Percentiles rank a stretch among this genome's conserved stretches.
These are phyloP conservation scores for Rhizophora mangle DNA, from an alignment of 345 rosid species.

Conservation along the genomic window DNA sequence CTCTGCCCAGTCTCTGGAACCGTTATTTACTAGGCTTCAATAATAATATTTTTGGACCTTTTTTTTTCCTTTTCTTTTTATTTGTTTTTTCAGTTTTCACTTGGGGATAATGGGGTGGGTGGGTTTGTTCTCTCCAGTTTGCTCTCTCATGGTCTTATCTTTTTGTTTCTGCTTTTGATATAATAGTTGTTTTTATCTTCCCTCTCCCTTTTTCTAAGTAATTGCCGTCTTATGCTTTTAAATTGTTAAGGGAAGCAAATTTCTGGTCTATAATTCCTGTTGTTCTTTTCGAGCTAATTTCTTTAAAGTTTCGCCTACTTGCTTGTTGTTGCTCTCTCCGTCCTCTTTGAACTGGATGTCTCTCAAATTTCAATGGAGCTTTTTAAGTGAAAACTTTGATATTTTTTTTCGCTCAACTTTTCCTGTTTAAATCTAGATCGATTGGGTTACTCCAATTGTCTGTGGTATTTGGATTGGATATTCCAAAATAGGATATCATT, in stretches of 20 bases:
- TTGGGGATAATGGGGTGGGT: background rate
- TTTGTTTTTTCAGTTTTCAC: background rate
- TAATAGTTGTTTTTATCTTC: constrained; percentile 14
- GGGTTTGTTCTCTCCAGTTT: constrained; percentile 5
- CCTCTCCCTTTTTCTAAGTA: constrained; percentile 11
- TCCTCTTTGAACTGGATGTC: background rate
- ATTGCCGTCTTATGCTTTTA: constrained; percentile 7
- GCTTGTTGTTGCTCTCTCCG: background rate
- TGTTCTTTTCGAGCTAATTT: constrained; percentile 1
- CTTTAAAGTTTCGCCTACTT: background rate
- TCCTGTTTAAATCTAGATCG: background rate
- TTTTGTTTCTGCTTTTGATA: constrained; percentile 21
- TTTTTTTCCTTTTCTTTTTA: background rate
- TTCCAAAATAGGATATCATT: background rate
- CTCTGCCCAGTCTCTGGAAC: no score
- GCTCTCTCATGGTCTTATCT: constrained; percentile 28
- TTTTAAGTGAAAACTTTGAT: background rate
- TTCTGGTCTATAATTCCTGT: constrained; percentile 3
- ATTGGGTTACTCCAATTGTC: background rate
- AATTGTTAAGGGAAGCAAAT: constrained; percentile 7
- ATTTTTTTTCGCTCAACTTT: background rate
- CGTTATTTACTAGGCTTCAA: constrained; percentile 9
- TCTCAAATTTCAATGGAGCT: constrained; percentile 1
- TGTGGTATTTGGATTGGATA: constrained; percentile 7
- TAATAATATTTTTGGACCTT: constrained; percentile 14